phyloP scores from a whole-genome alignment of 371 early-diverging fungal species.

The Caulochytrium protostelioides region DNA sequence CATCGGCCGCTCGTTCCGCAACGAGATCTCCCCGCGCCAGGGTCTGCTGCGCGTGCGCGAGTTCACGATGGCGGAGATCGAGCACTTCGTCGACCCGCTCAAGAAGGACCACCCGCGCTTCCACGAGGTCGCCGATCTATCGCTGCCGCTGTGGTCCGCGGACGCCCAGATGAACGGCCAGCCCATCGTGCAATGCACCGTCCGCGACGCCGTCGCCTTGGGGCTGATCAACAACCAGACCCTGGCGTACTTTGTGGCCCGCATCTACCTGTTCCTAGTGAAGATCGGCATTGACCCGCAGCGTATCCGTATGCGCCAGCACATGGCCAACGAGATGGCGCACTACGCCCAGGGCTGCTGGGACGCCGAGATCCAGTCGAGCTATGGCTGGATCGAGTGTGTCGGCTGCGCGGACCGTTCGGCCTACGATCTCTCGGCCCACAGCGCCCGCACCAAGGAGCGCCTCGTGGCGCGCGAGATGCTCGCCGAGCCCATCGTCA shows the following conservation, averaged over 20 bases:
- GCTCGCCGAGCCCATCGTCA: slow-evolving; percentile 59
- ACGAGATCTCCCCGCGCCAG: slow-evolving; percentile 97
- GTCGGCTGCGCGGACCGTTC: slow-evolving; percentile 99
- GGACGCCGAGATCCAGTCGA: slow-evolving; percentile 90
- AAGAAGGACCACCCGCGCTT: slow-evolving; percentile 89
- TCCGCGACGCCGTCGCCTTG: slow-evolving; percentile 82
- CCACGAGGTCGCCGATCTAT: slow-evolving; percentile 52
- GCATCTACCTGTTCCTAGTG: slow-evolving; percentile 80
- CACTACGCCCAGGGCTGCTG: slow-evolving; percentile 99
- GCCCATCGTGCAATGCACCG: slow-evolving; percentile 42
- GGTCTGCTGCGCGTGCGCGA: slow-evolving; percentile 97
- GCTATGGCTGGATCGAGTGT: slow-evolving; percentile 99
- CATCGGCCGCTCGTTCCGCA: slow-evolving; percentile 97
- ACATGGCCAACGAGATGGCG: slow-evolving; percentile 99
- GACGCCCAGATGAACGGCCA: slow-evolving; percentile 54
- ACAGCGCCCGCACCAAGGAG: slow-evolving; percentile 72
- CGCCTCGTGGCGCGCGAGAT: slow-evolving; percentile 81
- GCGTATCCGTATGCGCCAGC: slow-evolving; percentile 94
- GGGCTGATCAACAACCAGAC: slow-evolving; percentile 90
- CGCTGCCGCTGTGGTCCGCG: slow-evolving; percentile 57
- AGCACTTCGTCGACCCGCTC: slow-evolving; percentile 93
- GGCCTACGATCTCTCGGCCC: slow-evolving; percentile 92
- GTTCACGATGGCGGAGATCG: slow-evolving; percentile 99
- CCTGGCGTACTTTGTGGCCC: slow-evolving; percentile 95
- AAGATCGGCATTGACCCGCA: slow-evolving; percentile 83